Base-by-base conservation (phyloP, 2,329 filamentous ascomycete species). In the Penicillium crustosum region DNA sequence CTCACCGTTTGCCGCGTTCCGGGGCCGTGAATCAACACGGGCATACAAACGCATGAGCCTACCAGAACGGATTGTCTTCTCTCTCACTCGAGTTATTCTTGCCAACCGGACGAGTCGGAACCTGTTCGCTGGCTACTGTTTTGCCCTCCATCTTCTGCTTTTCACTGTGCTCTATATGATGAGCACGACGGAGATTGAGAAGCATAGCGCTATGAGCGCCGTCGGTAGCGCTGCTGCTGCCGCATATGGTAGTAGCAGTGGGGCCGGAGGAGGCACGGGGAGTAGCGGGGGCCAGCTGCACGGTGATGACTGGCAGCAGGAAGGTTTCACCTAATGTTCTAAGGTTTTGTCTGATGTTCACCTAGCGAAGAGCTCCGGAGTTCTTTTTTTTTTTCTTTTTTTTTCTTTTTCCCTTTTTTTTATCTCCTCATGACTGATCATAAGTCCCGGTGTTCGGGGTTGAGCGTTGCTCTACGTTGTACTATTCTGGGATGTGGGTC, bases 41-140 rank as follows among this genome's bases (percentile, higher is more conserved):
- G 94, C 93, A 1, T 93, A 96, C 75, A 91, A 92, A 70, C 86
- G 93, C 42, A 96, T 99, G 92, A 93, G 88, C 68, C 79, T 97
- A 9, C 92, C 93, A 0, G 94, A 99, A 75, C 83, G 94, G 39
- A 85, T 91, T 48, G 89, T 99, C 4, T 96, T 96, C 76, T 93
- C 92, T 35, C 83, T 97, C 53, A 96, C 93, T 47, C 85, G 92
- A 56, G 90, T 96, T 79, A 91, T 99, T 47, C 81, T 99, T 61
- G 91, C 93, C 51, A 96, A 92, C 47, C 82, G 94, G 61, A 90
- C 89, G 29, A 97, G 92, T 77, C 85, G 95, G 62, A 99, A 97
- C 73, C 74, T 99, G 58, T 99, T 99, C 76, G 94, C 93, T 0
- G 87, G 85, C 12, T 99, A 99, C 75, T 95, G 93, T 74, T 79